A percentile compares a stretch with the other conserved stretches of the same genome.
Conservation (phyloP, 2,329 filamentous ascomycete species). For the Phialocephala subalpina region DNA sequence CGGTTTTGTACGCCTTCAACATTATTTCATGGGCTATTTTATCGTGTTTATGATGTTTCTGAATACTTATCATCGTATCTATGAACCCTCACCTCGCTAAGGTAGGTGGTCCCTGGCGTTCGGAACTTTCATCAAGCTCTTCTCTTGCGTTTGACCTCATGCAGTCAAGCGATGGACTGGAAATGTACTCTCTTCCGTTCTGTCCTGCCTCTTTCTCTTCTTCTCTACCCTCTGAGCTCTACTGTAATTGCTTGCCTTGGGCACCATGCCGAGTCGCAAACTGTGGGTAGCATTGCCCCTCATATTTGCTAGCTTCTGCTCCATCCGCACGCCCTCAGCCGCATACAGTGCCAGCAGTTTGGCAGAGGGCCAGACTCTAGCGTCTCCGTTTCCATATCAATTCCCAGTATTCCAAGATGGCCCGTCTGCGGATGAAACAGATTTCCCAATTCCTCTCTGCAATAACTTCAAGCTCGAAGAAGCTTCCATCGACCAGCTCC, state of each 20-base stretch:
- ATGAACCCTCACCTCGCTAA: background rate
- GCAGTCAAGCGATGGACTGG: background rate
- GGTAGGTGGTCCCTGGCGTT: background rate
- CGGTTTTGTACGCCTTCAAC: background rate
- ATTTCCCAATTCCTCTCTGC: constrained; percentile 71
- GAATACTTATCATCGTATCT: too few relatives aligned
- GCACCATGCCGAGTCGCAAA: background rate
- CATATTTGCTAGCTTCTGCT: background rate
- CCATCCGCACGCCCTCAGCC: background rate
- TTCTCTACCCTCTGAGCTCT: background rate
- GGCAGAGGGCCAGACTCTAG: constrained; percentile 46
- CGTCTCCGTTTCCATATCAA: constrained; percentile 45
- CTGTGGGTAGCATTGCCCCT: background rate
- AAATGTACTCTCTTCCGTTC: background rate
- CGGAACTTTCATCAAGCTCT: background rate
- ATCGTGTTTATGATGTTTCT: too few relatives aligned
- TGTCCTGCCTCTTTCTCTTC: background rate
- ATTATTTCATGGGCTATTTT: background rate
- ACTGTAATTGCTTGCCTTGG: background rate
- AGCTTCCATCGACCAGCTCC: constrained; percentile 73
- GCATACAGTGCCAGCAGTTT: constrained; percentile 32
- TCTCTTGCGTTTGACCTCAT: background rate
- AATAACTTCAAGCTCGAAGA: constrained; percentile 69
- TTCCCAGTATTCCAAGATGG: constrained; percentile 48
- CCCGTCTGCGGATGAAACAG: constrained; percentile 36